A percentile compares a stretch with the other conserved stretches of the same genome.
Evolutionary conservation across 2,329 filamentous ascomycete species (phyloP).

Genomic region (Trichoderma simmonsii): DNA sequence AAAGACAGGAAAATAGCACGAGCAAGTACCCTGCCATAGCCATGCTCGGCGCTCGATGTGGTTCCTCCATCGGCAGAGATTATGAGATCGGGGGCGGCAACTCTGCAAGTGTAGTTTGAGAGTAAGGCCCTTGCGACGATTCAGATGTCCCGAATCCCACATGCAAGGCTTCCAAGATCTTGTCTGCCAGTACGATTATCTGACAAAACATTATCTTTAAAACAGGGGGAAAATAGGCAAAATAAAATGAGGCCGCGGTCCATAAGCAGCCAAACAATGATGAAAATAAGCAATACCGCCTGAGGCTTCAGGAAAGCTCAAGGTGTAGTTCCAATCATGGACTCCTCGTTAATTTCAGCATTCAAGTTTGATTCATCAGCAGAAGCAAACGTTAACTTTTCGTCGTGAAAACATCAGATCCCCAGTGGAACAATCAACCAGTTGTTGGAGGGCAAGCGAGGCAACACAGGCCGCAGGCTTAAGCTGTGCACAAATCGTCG

Average conservation of each 20-base stretch:
- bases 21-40: constrained; percentile 20
- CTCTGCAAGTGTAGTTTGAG: background rate
- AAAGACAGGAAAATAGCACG: constrained; percentile 16
- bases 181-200: background rate
- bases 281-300: constrained; percentile 9
- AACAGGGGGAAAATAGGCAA: background rate
- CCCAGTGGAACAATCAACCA: background rate
- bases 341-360: background rate
- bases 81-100: background rate
- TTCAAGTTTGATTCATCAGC: background rate
- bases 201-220: background rate
- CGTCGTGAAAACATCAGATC: background rate
- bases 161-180: background rate
- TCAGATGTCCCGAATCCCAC: background rate
- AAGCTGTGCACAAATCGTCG: background rate
- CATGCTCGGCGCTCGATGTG: constrained; percentile 27
- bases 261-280: background rate
- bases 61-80: constrained; percentile 8
- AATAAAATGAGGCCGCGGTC: background rate
- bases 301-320: constrained; percentile 3
- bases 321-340: background rate
- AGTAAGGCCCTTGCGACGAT: background rate
- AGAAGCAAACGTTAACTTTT: constrained; percentile 10
- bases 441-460: background rate
- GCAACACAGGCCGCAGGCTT: background rate